Evolutionary conservation across 2,329 filamentous ascomycete genomes (phyloP), one percentile per base, ranked within the genome.

Genomic region (Sporothrix schenckii): DNA sequence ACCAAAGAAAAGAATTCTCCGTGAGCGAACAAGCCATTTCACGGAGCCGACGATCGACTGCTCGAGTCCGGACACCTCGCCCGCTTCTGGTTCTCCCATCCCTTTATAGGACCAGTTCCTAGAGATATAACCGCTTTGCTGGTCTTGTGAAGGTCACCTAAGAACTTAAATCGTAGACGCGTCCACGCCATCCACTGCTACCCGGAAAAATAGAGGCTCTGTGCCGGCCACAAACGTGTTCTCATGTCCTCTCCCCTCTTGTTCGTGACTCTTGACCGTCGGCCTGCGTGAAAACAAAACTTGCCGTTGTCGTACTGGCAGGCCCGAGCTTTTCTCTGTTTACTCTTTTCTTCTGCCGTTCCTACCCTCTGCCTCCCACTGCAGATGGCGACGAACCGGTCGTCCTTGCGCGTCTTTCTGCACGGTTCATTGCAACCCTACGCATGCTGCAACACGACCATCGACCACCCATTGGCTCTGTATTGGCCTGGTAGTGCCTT

Each of bases 371-470:
- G 5, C 13, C 39, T 47, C 16, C 6, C 19, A 44, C 56, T 61
- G n/a, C n/a, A 61, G 56, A 44, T 61, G 39, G 39, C n/a, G 39
- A 61, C 44, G 56, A 61, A 24, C 34, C 34, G 39, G 56, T 24
- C 39, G 34, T 61, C 53, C 30, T 41, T 54, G 65, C 49, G 34
- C 49, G 47, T 19, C 27, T 21, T n/a, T 50, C 63, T 66, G 24
- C 44, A 19, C 19, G 24, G 65, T 54, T 67, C 65, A 49, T 68
- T 68, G 52, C 66, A 21, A 68, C 66, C 52, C 66, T 67, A 41
- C 50, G 6, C 56, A n/a, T 41, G 21, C 65, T 58, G 66, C 66
- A 68, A 52, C 24, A 49, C 39, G n/a, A 34, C 39, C 66, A 44
- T 19, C 52, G 34, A 34, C 6, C 34, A 34, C 34, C 34, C 19